Conservation (phyloP, 805 yeast genomes). For the Saccharomycopsis javanensis region DNA sequence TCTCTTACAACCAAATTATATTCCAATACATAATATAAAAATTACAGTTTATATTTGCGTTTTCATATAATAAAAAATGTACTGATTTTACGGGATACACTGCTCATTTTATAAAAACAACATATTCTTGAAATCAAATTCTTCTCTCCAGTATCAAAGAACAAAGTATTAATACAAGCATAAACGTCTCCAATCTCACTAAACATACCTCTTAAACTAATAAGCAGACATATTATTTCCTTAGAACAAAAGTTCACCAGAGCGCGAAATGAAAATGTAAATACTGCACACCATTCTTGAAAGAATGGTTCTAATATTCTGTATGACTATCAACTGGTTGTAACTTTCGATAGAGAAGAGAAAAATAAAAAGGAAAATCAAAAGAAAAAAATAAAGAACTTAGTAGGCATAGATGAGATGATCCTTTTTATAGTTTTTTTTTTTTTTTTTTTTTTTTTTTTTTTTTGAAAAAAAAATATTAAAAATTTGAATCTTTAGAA, state of each 20-base stretch:
- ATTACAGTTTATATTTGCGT: background rate
- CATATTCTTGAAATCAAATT: conserved; percentile 33
- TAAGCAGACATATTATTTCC: conserved; percentile 15
- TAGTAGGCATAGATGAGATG: background rate
- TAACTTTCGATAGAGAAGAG: conserved; percentile 18
- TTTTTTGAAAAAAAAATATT: background rate
- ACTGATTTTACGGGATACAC: conserved; percentile 39
- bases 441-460: background rate
- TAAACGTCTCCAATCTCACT: background rate
- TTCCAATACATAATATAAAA: too few species aligned
- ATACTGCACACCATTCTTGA: conserved; percentile 2
- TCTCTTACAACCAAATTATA: too few species aligned
- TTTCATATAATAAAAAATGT: conserved; percentile 21
- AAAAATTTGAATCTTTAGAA: too few species aligned
- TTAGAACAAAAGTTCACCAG: background rate
- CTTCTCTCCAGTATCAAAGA: conserved; percentile 29
- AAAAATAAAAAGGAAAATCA: background rate
- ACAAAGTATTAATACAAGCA: conserved; percentile 8
- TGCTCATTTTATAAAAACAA: conserved; percentile 28
- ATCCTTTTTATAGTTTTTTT: background rate
- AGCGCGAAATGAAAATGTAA: background rate
- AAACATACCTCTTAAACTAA: conserved; percentile 16
- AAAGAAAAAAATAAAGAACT: background rate
- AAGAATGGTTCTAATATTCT: background rate
- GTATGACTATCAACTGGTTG: conserved; percentile 5